Percentiles rank a stretch among this genome's conserved stretches.
Conservation (phyloP, 306 rosid genomes). For the Prinsepia uniflora region DNA sequence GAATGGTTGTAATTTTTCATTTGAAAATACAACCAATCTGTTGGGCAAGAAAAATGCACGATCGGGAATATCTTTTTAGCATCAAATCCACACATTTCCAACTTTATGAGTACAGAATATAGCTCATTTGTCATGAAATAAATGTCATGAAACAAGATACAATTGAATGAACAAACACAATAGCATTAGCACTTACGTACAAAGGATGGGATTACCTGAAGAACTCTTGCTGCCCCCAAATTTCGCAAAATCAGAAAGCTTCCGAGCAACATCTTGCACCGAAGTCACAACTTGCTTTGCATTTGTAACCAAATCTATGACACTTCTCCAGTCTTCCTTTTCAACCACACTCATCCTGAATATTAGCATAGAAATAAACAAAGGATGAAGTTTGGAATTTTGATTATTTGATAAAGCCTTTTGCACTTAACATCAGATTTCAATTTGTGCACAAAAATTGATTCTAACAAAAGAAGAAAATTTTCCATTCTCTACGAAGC, state of each 20-base stretch:
- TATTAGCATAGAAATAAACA: constrained; percentile 10
- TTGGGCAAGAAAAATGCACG: not conserved
- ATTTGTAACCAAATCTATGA: constrained; percentile 75
- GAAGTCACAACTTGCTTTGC: constrained; percentile 81
- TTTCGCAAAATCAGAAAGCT: constrained; percentile 73
- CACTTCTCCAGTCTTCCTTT: constrained; percentile 77
- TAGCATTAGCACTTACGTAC: not conserved
- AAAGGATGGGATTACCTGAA: constrained; percentile 36
- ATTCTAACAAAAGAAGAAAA: not conserved
- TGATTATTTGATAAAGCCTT: constrained; percentile 12
- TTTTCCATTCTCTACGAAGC: not conserved
- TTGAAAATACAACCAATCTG: not conserved
- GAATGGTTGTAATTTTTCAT: not conserved
- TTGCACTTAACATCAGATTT: constrained; percentile 17
- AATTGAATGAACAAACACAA: not conserved
- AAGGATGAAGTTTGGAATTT: constrained; percentile 15
- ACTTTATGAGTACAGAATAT: not conserved
- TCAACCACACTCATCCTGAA: constrained; percentile 70
- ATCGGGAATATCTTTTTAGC: not conserved
- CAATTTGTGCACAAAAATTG: constrained; percentile 17
- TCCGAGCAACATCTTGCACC: constrained; percentile 80
- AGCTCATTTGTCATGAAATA: not conserved
- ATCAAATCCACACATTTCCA: not conserved
- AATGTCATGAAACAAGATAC: not conserved
- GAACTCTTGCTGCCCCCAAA: constrained; percentile 46